Conservation (phyloP, 2,329 filamentous ascomycete species). For the Claviceps africana region DNA sequence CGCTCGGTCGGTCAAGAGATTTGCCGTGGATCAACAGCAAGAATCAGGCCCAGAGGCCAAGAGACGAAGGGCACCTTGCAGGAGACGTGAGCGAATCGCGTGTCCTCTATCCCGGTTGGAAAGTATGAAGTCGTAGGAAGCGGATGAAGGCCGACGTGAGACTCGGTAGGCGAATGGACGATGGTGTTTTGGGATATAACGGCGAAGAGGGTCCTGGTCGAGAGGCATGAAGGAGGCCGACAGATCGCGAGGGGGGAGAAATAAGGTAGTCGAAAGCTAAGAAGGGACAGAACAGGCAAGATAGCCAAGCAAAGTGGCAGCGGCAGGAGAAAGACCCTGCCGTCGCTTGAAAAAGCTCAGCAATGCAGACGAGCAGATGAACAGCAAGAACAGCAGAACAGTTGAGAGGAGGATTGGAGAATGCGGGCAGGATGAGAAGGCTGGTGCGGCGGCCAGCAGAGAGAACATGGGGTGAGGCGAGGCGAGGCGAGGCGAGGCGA, state of each 20-base stretch:
- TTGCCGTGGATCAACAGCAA: neutral
- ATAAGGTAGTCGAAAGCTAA: neutral
- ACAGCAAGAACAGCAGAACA: neutral
- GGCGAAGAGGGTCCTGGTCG: neutral
- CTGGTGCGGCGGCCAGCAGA: conserved; percentile 4
- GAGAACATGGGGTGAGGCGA: neutral
- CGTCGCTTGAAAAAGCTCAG: neutral
- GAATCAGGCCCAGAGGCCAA: neutral
- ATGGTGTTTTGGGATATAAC: conserved; percentile 1
- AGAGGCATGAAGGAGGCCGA: conserved; percentile 3
- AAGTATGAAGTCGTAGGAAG: conserved; percentile 5
- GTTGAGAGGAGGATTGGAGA: conserved; percentile 4
- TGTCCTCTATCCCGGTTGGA: conserved; percentile 2
- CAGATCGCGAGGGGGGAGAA: neutral
- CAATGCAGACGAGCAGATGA: conserved; percentile 1
- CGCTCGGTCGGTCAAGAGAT: neutral
- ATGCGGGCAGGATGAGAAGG: conserved; percentile 5
- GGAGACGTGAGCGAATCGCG: neutral
- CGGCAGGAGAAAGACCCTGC: neutral
- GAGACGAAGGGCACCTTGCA: neutral
- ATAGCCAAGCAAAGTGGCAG: neutral
- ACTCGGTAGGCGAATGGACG: conserved; percentile 1
- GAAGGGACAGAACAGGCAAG: neutral
- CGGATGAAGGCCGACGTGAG: conserved; percentile 1
- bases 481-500: neutral